Conservation (phyloP, 2,329 filamentous ascomycete species). For the Diaporthe sp. region DNA sequence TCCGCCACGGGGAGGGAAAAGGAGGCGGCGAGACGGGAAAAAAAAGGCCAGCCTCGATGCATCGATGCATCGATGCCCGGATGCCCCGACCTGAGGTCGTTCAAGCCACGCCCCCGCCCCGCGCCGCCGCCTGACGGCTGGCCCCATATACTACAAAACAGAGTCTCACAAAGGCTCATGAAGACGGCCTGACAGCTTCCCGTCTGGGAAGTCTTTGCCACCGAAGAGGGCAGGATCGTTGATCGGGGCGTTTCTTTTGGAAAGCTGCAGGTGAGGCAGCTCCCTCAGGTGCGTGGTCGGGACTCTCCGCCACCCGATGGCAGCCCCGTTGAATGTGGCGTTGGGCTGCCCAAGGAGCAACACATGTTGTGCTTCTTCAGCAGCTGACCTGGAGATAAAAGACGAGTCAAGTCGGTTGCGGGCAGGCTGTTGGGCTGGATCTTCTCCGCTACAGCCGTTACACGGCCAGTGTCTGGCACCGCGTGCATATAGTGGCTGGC, state of each 20-base stretch:
- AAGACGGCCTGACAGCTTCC: conserved; percentile 8
- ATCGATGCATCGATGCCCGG: not conserved
- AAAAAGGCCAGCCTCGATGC: not conserved
- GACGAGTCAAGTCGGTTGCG: not conserved
- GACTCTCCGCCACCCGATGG: conserved; percentile 19
- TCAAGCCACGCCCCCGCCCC: not conserved
- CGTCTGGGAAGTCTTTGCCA: conserved; percentile 6
- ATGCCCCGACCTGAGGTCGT: not conserved
- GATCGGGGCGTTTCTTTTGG: not conserved
- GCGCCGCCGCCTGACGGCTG: not conserved
- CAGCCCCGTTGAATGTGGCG: conserved; percentile 2
- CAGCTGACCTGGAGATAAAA: conserved; percentile 4
- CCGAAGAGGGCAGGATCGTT: not conserved
- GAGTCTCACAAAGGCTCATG: conserved; percentile 12
- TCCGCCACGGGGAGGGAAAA: not conserved
- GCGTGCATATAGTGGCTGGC: not conserved
- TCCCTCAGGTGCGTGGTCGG: not conserved
- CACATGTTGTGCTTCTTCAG: not conserved
- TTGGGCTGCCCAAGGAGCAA: conserved; percentile 1
- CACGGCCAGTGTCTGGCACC: conserved; percentile 5
- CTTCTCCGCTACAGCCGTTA: not conserved
- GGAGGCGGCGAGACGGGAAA: not conserved
- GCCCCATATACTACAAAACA: not conserved
- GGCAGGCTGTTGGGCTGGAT: not conserved
- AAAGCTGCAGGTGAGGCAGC: not conserved